A percentile compares a stretch with the other conserved stretches of the same genome.
Conservation (phyloP, 352 stramenopile genomes). For the Pythium dissotocum region DNA sequence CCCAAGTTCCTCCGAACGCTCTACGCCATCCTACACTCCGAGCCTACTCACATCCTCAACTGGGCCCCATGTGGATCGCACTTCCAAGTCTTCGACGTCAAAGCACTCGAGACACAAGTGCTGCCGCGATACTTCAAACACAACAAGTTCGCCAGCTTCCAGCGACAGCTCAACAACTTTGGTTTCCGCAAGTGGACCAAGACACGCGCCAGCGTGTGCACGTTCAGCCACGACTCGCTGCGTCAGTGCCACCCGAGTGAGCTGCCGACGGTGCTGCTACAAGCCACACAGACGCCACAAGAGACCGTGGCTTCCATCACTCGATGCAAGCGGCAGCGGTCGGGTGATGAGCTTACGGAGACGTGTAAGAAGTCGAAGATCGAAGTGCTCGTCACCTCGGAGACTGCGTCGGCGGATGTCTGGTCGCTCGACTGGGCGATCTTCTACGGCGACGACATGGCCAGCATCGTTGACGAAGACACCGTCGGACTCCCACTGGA, state of each 20-base stretch:
- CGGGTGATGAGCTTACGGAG: background rate
- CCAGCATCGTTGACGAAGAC: background rate
- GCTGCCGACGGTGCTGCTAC: background rate
- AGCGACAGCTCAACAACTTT: constrained; percentile 94
- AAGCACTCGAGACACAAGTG: constrained; percentile 61
- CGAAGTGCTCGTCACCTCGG: background rate
- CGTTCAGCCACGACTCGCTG: constrained; percentile 58
- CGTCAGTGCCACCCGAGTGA: constrained; percentile 9
- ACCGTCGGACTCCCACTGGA: constrained; percentile 19
- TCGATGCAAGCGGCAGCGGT: constrained; percentile 6
- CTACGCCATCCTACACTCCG: constrained; percentile 67
- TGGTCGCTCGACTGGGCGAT: constrained; percentile 12
- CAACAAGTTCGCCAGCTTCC: constrained; percentile 90
- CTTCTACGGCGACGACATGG: background rate
- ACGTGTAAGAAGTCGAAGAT: constrained; percentile 7
- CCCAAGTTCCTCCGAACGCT: constrained; percentile 77
- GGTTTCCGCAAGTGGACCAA: constrained; percentile 41
- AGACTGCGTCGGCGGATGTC: background rate
- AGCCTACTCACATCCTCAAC: constrained; percentile 58
- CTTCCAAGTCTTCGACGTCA: constrained; percentile 67
- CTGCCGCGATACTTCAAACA: constrained; percentile 94
- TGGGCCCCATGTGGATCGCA: constrained; percentile 62
- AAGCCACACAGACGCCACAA: background rate
- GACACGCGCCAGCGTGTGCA: constrained; percentile 74
- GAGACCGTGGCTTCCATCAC: background rate